Base-by-base conservation (phyloP, 2,329 filamentous ascomycete genomes). In the Fusarium albidum region DNA sequence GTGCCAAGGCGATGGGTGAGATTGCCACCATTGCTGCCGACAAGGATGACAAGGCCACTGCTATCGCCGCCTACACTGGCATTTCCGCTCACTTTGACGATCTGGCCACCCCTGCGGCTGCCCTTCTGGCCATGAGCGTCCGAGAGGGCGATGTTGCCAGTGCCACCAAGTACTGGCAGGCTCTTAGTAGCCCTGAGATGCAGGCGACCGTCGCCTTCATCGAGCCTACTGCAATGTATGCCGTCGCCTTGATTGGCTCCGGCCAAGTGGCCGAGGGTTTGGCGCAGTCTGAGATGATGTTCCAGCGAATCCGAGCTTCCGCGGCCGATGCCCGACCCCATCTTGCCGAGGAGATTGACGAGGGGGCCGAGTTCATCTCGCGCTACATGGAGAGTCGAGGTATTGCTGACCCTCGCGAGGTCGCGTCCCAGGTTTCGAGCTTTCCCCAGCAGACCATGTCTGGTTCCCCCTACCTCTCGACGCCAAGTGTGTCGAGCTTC, bases 141-240 rank as follows among this genome's bases (percentile, higher is more conserved):
- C 92, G 94, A 52, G 83, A 85, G 59, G 92, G 91, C 52, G 89
- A 96, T 72, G 85, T 96, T 52, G 79, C 87, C 18, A 83, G 85
- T 49, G 93, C 93, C 43, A 84, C 89, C 59, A 82, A 87, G 59
- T 94, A 92, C 76, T 97, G 94, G 92, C 82, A 85, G 46, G 79
- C 90, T 50, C 79, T 97, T 47, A 85, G 82, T 59, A 82, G 79
- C 32, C 81, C 86, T 3, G 82, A 86, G 52, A 80, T 85, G 67
- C 77, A 81, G 44, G 81, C 85, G 28, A 82, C 83, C 11, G 71
- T 81, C 47, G 79, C 86, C 27, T 88, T 96, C 72, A 89, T 96
- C 57, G 92, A 96, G 76, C 90, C 92, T 18, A 89, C 92, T 11
- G 85, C 91, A 51, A 96, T 97, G 92, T 96, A 94, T 68, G 86